phyloP scores from a whole-genome alignment of 2,329 filamentous ascomycete genomes.

The Neospermospora avenae region DNA sequence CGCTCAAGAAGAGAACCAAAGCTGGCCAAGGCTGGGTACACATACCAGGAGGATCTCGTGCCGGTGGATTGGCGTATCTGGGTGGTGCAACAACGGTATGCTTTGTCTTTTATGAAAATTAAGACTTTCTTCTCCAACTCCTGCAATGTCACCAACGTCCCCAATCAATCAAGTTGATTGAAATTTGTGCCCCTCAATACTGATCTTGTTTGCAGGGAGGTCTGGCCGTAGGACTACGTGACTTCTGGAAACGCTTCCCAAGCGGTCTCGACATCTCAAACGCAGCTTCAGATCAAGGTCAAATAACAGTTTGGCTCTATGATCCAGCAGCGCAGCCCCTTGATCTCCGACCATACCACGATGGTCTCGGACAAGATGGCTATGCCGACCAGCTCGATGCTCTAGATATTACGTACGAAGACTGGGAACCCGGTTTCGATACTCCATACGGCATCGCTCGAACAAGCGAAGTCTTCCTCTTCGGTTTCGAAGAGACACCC shows the following conservation, averaged over 20 bases:
- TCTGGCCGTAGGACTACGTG: conserved; percentile 53
- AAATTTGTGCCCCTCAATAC: not conserved
- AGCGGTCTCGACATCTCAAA: conserved; percentile 54
- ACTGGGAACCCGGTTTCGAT: conserved; percentile 53
- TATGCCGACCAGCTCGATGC: conserved; percentile 58
- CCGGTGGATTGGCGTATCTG: conserved; percentile 56
- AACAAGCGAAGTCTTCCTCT: conserved; percentile 55
- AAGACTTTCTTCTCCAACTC: not conserved
- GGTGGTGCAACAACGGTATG: conserved; percentile 43
- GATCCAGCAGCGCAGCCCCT: conserved; percentile 53
- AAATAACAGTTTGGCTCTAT: conserved; percentile 59
- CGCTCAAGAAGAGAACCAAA: conserved; percentile 57
- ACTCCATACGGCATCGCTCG: conserved; percentile 56
- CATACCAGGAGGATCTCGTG: conserved; percentile 52
- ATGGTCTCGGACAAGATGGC: conserved; percentile 52
- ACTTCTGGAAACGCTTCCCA: conserved; percentile 64
- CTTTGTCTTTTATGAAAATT: not conserved
- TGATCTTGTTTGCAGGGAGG: conserved; percentile 45
- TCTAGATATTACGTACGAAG: conserved; percentile 61
- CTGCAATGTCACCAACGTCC: no score
- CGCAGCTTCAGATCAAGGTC: conserved; percentile 46
- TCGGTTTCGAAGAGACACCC: conserved; percentile 51
- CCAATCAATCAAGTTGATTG: no score
- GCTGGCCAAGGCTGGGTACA: conserved; percentile 55
- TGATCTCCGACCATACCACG: conserved; percentile 56